Base-by-base conservation (phyloP, 1,284 basidiomycete species). In the Phellinidium pouzarii region DNA sequence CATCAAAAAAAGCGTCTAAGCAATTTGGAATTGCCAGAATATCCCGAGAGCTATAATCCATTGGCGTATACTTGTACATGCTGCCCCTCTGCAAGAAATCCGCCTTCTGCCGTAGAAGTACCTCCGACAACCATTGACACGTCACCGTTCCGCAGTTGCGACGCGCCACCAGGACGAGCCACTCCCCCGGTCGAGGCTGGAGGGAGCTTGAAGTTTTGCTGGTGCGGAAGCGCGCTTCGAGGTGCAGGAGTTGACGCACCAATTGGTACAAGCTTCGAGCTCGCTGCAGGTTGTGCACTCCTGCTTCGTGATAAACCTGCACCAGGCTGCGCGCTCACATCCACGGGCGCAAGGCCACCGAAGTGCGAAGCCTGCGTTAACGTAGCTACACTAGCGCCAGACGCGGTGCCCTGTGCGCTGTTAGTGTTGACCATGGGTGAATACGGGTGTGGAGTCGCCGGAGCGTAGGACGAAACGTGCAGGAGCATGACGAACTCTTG, bases 401-500 rank as follows among this genome's bases (percentile, higher is more conserved):
- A 29, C 17, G 36, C 54, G 12, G 43, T 22, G 14, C 34, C 37
- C 23, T 38, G 46, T n/a, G 7, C 38, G n/a, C 17, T 17, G n/a
- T 22, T 29, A 19, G 9, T 12, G 40, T 55, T 56, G 34, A 68
- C 65, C 69, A 80, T 72, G 9, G 85, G 84, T 31, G 84, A 82
- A 63, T 78, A 79, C 12, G 82, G 71, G 29, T 80, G 71, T 29
- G 78, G 71, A 0, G 75, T 73, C 4, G 71, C 66, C 2, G 79
- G 74, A 27, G 87, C 79, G 62, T 85, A 84, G 0, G 86, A 87
- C n/a, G 87, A 87, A 45, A 87, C 82, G 62, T 87, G 85, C 14
- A 90, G 68, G 46, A 91, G 72, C 61, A 87, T 85, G 48, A 85
- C 79, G 59, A 88, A 84, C 62, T 86, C 85, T 65, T 90, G 83